Evolutionary conservation across 305 asterid genomes (phyloP).

Genomic region (Ruellia speciosa): DNA sequence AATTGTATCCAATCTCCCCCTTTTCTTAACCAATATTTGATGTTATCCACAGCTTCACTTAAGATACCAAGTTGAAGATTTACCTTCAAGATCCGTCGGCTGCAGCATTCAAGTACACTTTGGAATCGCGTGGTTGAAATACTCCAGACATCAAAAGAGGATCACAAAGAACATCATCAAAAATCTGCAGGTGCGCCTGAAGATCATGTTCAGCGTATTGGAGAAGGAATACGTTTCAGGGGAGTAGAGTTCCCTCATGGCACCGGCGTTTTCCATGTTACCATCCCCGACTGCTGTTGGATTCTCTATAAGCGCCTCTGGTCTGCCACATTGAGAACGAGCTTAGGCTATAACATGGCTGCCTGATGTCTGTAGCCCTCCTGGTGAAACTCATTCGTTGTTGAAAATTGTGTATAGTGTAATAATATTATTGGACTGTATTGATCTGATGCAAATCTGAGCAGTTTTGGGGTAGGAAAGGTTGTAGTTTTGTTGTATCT

Average conservation of each 20-base stretch:
- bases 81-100: slow-evolving; percentile 59
- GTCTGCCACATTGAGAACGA: too few relatives aligned
- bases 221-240: slow-evolving; percentile 82
- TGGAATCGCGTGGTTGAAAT: slow-evolving; percentile 81
- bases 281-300: slow-evolving; percentile 1
- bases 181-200: slow-evolving; percentile 69
- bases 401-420: too few relatives aligned
- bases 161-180: slow-evolving; percentile 64
- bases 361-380: too few relatives aligned
- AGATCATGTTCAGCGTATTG: slow-evolving; percentile 65
- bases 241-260: slow-evolving; percentile 22
- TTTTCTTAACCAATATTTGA: slow-evolving; percentile 1
- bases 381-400: too few relatives aligned
- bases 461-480: too few relatives aligned
- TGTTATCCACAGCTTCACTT: slow-evolving; percentile 61
- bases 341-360: too few relatives aligned
- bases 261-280: neutral
- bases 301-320: neutral
- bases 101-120: slow-evolving; percentile 69
- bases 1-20: too few relatives aligned
- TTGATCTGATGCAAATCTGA: too few relatives aligned
- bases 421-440: too few relatives aligned
- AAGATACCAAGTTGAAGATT: slow-evolving; percentile 74
- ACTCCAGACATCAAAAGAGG: slow-evolving; percentile 62
- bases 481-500: too few relatives aligned